A percentile compares a stretch with the other conserved stretches of the same genome.
Evolutionary conservation across 1,284 basidiomycete genomes (phyloP).

Genomic region (Gymnopus androsaceus): DNA sequence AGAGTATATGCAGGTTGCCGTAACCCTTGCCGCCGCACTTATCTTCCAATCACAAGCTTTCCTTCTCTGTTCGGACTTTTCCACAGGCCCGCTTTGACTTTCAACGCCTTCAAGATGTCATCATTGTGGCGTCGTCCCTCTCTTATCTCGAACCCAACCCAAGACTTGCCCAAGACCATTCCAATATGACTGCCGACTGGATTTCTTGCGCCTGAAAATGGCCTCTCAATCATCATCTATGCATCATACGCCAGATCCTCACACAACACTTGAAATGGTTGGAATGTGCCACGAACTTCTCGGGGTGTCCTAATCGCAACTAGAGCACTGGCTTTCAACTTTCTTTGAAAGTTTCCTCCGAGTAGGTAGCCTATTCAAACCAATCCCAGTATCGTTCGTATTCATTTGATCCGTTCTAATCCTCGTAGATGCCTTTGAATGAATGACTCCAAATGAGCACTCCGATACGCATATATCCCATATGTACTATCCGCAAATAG

Average conservation of each 20-base stretch:
- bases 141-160: not conserved
- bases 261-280: not conserved
- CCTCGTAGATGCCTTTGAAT: too few relatives aligned
- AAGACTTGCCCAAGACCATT: not conserved
- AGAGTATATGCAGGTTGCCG: not conserved
- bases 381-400: too few relatives aligned
- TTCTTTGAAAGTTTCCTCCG: not conserved
- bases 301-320: not conserved
- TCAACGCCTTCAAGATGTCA: not conserved
- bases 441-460: too few relatives aligned
- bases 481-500: too few relatives aligned
- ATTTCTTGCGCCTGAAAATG: not conserved
- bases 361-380: too few relatives aligned
- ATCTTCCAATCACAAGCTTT: constrained; percentile 5
- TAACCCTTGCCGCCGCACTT: not conserved
- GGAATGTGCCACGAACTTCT: not conserved
- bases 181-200: not conserved
- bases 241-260: constrained; percentile 1
- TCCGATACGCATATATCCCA: too few relatives aligned
- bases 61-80: not conserved
- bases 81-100: not conserved
- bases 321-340: not conserved
- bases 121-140: not conserved
- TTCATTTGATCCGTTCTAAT: too few relatives aligned
- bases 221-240: constrained; percentile 1